These are phyloP conservation scores for Jaapia argillacea DNA, from an alignment of 768 basidiomycete genomes.

Conservation along the genomic window DNA sequence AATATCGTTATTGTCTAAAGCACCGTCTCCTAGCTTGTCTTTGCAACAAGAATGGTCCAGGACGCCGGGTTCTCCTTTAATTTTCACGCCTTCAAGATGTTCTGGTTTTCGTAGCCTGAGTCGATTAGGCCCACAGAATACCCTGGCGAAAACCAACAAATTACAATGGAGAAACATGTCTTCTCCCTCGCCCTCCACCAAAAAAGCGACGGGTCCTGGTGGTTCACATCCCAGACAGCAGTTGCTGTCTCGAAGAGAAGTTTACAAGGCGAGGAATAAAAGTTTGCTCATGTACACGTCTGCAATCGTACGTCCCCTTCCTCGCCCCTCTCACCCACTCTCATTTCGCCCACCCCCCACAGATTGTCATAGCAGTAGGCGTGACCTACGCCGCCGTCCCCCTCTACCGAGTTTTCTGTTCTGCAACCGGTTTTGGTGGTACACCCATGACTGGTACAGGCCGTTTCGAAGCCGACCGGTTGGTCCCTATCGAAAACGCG, in stretches of 20 bases:
- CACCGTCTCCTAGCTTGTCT: too few species aligned
- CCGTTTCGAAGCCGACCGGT: slow-evolving; percentile 74
- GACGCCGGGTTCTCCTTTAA: too few species aligned
- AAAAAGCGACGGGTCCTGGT: too few species aligned
- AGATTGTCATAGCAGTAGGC: slow-evolving; percentile 77
- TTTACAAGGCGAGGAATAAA: slow-evolving; percentile 55
- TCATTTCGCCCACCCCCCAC: slow-evolving; percentile 4
- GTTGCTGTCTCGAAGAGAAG: slow-evolving; percentile 23
- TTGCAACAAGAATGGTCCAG: too few species aligned
- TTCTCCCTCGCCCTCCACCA: too few species aligned
- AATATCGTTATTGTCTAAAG: too few species aligned
- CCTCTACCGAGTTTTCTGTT: slow-evolving; percentile 95
- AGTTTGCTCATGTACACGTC: slow-evolving; percentile 77
- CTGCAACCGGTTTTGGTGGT: slow-evolving; percentile 93
- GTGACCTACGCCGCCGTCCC: slow-evolving; percentile 97
- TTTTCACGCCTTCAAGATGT: too few species aligned
- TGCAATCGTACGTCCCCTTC: slow-evolving; percentile 51
- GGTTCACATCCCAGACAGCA: too few species aligned
- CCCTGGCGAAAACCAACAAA: too few species aligned
- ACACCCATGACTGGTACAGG: slow-evolving; percentile 87
- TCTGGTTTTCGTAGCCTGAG: too few species aligned
- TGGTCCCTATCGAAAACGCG: slow-evolving; percentile 62
- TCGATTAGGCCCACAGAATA: too few species aligned
- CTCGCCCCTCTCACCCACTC: background rate
- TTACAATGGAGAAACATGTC: too few species aligned